Base-by-base conservation (phyloP, 2,329 filamentous ascomycete species). In the Trichoderma sp. region DNA sequence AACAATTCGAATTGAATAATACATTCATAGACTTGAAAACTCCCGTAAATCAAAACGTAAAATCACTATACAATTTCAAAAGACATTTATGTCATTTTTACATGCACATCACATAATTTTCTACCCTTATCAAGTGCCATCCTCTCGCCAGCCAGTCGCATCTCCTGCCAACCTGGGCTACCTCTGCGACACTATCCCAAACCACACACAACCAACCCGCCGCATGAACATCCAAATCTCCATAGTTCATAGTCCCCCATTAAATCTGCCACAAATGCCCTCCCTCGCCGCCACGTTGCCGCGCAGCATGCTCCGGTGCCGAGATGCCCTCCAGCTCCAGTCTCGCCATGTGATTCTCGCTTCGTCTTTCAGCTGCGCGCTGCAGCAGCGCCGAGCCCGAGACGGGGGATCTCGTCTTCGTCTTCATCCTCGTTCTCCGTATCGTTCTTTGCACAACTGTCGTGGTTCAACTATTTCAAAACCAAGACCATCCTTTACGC, bases 121-220 rank as follows among this genome's bases (percentile, higher is more conserved):
- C n/a, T 39, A 15, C n/a, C n/a, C n/a, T 50, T 50, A 50, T 50
- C 17, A 64, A 13, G 32, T 34, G 12, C 32, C 32, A 32, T 66
- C 63, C 7, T 55, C 63, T 66, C 26, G 28, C 17, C 17, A 47
- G 55, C 57, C 55, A 69, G n/a, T 62, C 66, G 66, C 66, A 69
- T 69, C 66, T 69, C 66, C 66, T 69, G 66, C 66, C 66, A 62
- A 62, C 17, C 66, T 69, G 66, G 66, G 66, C 34, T 69, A 69
- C 66, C 66, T 69, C 66, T 69, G 66, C 66, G 66, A 69, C 39
- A 62, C 57, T 62, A 53, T 50, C 34, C 65, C 34, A 28, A 47
- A 47, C 47, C 15, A 32, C 63, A 32, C 26, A 32, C 30, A 11
- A 36, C 39, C 39, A n/a, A 43, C 39, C 63, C 30, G 20, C 28